phyloP scores from a whole-genome alignment of 75 land plant species.

The Azolla pinnata region DNA sequence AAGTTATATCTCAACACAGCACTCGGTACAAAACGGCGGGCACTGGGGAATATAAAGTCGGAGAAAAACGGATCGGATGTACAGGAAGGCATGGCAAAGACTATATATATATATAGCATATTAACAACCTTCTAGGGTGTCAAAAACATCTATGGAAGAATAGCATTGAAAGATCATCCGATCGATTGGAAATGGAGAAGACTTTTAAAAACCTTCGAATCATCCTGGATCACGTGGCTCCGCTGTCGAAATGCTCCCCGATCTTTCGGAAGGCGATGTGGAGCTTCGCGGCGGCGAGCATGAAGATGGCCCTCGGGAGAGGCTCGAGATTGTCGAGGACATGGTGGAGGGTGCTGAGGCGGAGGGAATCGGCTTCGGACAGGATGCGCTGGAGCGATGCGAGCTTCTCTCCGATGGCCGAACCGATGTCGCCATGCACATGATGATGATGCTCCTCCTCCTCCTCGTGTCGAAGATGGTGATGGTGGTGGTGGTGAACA shows the following conservation, averaged over 20 bases:
- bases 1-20: too few species aligned
- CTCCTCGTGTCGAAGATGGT: neutral
- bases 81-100: too few species aligned
- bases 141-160: too few species aligned
- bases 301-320: slow-evolving; percentile 41
- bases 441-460: neutral
- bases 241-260: slow-evolving; percentile 20
- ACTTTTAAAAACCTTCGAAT: neutral
- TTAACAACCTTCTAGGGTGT: too few species aligned
- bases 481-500: neutral
- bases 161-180: neutral
- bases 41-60: too few species aligned
- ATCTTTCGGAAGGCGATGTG: slow-evolving; percentile 49
- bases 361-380: slow-evolving; percentile 35
- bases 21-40: too few species aligned
- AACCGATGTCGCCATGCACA: slow-evolving; percentile 10
- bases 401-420: slow-evolving; percentile 26
- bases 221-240: too few species aligned
- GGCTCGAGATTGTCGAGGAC: slow-evolving; percentile 32
- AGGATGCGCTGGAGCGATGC: slow-evolving; percentile 24
- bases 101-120: too few species aligned
- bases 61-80: too few species aligned
- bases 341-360: slow-evolving; percentile 37
- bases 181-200: neutral
- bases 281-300: slow-evolving; percentile 59